A percentile compares a stretch with the other conserved stretches of the same genome.
Evolutionary conservation across 1,284 basidiomycete species (phyloP).

Genomic region (Amylostereum areolatum): DNA sequence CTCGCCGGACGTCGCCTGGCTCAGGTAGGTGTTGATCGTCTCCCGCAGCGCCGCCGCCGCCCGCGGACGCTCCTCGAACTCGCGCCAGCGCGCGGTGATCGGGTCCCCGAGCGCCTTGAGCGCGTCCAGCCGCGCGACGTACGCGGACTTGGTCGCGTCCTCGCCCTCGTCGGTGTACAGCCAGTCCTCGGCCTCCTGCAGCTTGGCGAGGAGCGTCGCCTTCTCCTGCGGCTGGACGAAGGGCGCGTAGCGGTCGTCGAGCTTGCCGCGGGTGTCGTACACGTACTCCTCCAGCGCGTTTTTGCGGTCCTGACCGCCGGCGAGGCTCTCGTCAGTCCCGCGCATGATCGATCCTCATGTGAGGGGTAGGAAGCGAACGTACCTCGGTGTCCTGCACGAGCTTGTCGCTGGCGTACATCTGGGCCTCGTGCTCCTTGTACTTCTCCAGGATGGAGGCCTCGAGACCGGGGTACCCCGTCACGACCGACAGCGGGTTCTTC

Average conservation of each 20-base stretch:
- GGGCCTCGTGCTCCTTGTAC: constrained; percentile 73
- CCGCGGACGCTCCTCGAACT: constrained; percentile 73
- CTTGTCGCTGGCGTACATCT: constrained; percentile 88
- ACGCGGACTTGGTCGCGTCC: constrained; percentile 88
- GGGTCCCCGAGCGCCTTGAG: constrained; percentile 84
- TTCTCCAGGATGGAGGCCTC: constrained; percentile 59
- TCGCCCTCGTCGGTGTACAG: constrained; percentile 94
- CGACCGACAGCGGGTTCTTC: constrained; percentile 78
- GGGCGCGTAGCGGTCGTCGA: constrained; percentile 78
- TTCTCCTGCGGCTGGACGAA: constrained; percentile 77
- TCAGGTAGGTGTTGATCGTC: constrained; percentile 78
- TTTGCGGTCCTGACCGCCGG: constrained; percentile 71
- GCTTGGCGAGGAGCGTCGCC: constrained; percentile 59
- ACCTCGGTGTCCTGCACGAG: constrained; percentile 94
- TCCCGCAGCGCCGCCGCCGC: constrained; percentile 75
- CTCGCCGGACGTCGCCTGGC: constrained; percentile 74
- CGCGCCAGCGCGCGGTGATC: constrained; percentile 74
- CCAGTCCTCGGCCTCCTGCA: constrained; percentile 87
- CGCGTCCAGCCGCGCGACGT: constrained; percentile 72
- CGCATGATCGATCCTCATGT: not conserved
- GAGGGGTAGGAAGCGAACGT: constrained; percentile 16
- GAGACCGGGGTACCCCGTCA: constrained; percentile 58
- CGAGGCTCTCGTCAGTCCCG: constrained; percentile 1
- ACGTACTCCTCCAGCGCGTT: constrained; percentile 97
- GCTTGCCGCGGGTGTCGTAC: constrained; percentile 88